Base-by-base conservation (phyloP, 768 basidiomycete genomes). In the Calocera cornea region DNA sequence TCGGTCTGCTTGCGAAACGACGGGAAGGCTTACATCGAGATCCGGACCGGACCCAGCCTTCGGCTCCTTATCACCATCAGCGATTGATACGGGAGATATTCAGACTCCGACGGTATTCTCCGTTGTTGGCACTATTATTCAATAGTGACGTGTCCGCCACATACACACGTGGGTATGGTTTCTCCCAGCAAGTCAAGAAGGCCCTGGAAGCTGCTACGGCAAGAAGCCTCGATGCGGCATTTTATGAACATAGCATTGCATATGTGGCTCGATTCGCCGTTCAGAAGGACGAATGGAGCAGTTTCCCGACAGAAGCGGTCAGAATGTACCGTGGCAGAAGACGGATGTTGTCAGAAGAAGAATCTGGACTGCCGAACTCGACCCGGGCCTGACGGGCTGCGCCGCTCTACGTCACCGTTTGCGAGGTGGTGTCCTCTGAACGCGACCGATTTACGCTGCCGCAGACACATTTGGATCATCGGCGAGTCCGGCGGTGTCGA, bases 61-160 rank as follows among this genome's bases (percentile, higher is more conserved):
- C 19, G 54, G 54, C 54, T 60, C 54, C 31, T 29, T 60, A 60
- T 60, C 54, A 33, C 24, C 54, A 33, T 60, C 54, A 47, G 24
- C 31, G 54, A 60, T 60, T 33, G 54, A 60, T 60, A 60, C 8
- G 54, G 54, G 31, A 60, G 54, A 60, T 60, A 60, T 60, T 60
- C 54, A 60, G 54, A 60, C 54, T 60, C 54, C 54, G 54, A 60
- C 27, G 2, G 14, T 5, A 19, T 29, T 60, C 54, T 60, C 54
- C 54, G 54, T 60, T 60, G 54, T 60, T 60, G 24, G 27, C 27
- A 60, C 24, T 60, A 27, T 60, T 33, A 60, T 27, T 33, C 31
- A 60, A 60, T 60, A 11, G 54, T 60, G 54, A 60, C 54, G 54
- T 60, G 31, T 60, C 24, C 7, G 44, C 19, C 44, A 47, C 19